Percentiles rank a stretch among this genome's conserved stretches.
phyloP scores from a whole-genome alignment of 805 yeast genomes.

The Metschnikowia cubensis region DNA sequence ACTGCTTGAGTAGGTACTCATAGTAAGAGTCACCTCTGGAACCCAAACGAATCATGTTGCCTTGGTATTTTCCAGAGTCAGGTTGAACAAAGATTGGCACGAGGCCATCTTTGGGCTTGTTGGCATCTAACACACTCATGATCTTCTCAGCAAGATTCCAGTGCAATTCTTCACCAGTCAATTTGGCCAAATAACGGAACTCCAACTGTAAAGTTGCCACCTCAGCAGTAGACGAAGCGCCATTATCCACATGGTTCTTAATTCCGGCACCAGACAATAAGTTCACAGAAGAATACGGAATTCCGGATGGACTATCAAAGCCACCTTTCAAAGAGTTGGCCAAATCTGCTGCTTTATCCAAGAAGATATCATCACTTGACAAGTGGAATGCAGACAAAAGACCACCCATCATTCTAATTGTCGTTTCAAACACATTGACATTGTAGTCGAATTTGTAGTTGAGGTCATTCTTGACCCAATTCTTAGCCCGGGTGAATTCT shows the following conservation, averaged over 20 bases:
- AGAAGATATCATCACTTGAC: constrained; percentile 62
- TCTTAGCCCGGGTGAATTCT: constrained; percentile 58
- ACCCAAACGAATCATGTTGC: constrained; percentile 69
- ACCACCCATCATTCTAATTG: constrained; percentile 92
- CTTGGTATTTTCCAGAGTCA: constrained; percentile 65
- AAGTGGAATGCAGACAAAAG: constrained; percentile 77
- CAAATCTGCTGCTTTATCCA: constrained; percentile 74
- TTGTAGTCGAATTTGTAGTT: constrained; percentile 67
- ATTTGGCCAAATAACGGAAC: constrained; percentile 70
- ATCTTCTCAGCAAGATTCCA: constrained; percentile 79
- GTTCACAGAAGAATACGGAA: constrained; percentile 80
- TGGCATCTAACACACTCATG: constrained; percentile 64
- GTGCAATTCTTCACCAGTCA: constrained; percentile 74
- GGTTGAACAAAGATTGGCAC: constrained; percentile 81
- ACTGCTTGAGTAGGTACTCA: constrained; percentile 83
- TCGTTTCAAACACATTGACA: constrained; percentile 88
- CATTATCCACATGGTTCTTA: constrained; percentile 59
- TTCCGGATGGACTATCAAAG: constrained; percentile 59
- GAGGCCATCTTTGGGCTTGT: constrained; percentile 65
- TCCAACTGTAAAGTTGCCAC: constrained; percentile 85
- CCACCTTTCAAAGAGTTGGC: constrained; percentile 73
- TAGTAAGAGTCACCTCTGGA: constrained; percentile 93
- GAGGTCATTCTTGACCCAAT: constrained; percentile 72
- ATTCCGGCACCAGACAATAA: constrained; percentile 59
- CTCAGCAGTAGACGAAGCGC: constrained; percentile 87